Evolutionary conservation across 1,139 yeast species (phyloP), one percentile per base, ranked within the genome.

Genomic region (Tardiomyces depauwii): DNA sequence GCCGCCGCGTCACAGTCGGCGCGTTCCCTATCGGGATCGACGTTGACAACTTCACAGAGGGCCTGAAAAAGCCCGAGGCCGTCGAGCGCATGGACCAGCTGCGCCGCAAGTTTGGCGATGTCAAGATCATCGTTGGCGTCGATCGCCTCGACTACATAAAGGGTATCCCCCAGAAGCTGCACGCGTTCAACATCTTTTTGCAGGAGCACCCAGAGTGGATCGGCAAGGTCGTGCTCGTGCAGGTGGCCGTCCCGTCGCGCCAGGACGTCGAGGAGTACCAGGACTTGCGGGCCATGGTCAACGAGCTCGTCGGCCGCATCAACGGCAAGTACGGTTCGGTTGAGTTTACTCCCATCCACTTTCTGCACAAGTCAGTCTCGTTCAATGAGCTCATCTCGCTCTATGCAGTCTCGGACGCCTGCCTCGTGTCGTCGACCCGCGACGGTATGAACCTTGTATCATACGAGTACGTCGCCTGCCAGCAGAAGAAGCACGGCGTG

Each of bases 21-120:
- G 97, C 97, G 0, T 91, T 89, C 75, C 99, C 99, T 16, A 91
- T 93, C 56, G 99, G 99, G 49, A 91, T 93, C 52, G 98, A 93
- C 59, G 95, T 88, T 19, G 95, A 87, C 49, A 86, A 85, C 56
- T 93, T 93, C 63, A 70, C 81, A 13, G 87, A 82, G 40, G 97
- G 96, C 0, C 67, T 91, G 55, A 71, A 79, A 53, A 74, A 77
- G 51, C 75, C 73, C 1, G 60, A 69, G 12, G 97, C 88, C 4
- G 70, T 76, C 42, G 65, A 76, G 41, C 73, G 98, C 55, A 78
- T 89, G 49, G 61, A 68, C 41, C 78, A 77, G 50, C 69, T 93
- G 53, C 73, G 77, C 61, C 60, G 65, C 49, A 80, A 71, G 66
- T 89, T 77, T 66, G 76, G 79, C 49, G 85, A 77, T 47, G 74